A percentile compares a stretch with the other conserved stretches of the same genome.
Conservation (phyloP, 345 rosid genomes). For the Salix purpurea region DNA sequence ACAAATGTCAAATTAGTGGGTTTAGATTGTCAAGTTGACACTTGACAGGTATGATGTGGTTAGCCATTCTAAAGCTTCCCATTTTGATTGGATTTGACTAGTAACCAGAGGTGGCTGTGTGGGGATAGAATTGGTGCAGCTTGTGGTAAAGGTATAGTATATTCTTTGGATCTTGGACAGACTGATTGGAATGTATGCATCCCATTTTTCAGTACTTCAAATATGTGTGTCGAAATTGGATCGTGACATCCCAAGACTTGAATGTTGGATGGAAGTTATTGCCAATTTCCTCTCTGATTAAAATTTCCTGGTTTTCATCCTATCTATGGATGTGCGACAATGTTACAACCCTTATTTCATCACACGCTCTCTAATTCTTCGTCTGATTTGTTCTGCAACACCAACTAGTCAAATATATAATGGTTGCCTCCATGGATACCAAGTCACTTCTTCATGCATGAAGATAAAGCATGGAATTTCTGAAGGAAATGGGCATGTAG, state of each 20-base stretch:
- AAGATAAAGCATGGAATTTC: constrained; percentile 14
- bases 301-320: background rate
- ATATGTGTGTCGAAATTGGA: constrained; percentile 7
- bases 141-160: constrained; percentile 2
- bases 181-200: background rate
- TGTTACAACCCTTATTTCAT: background rate
- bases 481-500: constrained; percentile 26
- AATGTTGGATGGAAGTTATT: constrained; percentile 1
- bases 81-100: background rate
- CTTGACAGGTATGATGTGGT: background rate
- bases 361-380: background rate
- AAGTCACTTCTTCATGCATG: constrained; percentile 26
- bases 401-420: constrained; percentile 9
- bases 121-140: constrained; percentile 6
- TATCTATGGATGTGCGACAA: background rate
- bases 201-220: constrained; percentile 3
- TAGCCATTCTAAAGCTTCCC: background rate
- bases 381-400: constrained; percentile 6
- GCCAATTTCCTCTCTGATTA: background rate
- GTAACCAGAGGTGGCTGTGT: background rate
- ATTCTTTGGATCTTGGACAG: constrained; percentile 1
- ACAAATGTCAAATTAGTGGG: background rate
- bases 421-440: constrained; percentile 6
- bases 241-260: background rate
- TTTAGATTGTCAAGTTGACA: background rate